Base-by-base conservation (phyloP, 176 grass and related monocot species). In the Alopecurus myosuroides region DNA sequence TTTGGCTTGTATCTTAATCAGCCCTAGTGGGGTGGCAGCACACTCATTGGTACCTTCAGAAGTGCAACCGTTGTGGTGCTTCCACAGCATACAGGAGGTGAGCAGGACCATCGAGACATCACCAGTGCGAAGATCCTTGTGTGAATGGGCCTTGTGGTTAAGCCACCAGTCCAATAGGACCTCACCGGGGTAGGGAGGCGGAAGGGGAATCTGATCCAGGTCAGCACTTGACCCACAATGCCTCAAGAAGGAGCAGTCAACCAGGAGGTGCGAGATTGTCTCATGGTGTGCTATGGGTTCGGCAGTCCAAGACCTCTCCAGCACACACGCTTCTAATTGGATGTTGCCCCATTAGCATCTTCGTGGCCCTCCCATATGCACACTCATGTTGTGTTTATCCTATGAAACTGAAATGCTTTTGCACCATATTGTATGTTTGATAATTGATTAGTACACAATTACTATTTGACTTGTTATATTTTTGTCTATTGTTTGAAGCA, bases 401-500 rank as follows among this genome's bases (percentile, higher is more conserved):
- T 82, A 42, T 26, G 20, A 44, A 15, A 63, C 45, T 70, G 28
- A 19, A 70, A 70, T 78, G 29, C 30, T 77, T 61, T 78, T 83
- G 30, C 48, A 19, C 31, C 41, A 83, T 83, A 69, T 88, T 81
- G 6, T 70, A 28, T 70, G 37, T 35, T 66, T 64, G 6, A 28
- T 40, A 61, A 72, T 51, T 46, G 62, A 83, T 51, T 66, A 48
- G 22, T 57, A 57, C 65, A 82, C 57, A 17, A 36, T 22, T 79
- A 60, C 23, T 45, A 51, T 31, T 28, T 30, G 68, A 74, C 36
- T 52, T 81, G 33, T 52, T 74, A 28, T 70, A 20, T 82, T 49
- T 71, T 57, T 83, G 31, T 61, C 61, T 36, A 79, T 79, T 71
- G 60, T 46, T 5, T 70, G 36, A 70, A 83, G 28, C 22, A 39